Evolutionary conservation across 192 early-diverging fungal species (phyloP).

Genomic region (Umbelopsis isabellina): DNA sequence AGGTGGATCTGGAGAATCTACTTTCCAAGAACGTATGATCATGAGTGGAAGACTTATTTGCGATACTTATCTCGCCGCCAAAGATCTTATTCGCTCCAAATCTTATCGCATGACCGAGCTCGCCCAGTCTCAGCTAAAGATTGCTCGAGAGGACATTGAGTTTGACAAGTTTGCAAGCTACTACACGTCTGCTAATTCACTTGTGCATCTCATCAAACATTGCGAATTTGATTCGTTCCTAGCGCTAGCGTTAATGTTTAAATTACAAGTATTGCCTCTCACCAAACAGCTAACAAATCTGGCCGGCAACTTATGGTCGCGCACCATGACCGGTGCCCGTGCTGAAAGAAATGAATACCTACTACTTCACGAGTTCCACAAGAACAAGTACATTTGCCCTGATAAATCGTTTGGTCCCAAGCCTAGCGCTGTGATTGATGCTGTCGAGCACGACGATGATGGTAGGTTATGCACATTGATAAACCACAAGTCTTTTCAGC

Average conservation of each 20-base stretch:
- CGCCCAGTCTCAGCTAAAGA: constrained; percentile 73
- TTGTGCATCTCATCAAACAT: constrained; percentile 79
- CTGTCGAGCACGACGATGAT: constrained; percentile 37
- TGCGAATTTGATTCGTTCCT: constrained; percentile 83
- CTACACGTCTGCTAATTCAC: constrained; percentile 60
- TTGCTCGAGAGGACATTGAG: constrained; percentile 83
- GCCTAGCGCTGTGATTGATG: constrained; percentile 23
- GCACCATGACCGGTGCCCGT: constrained; percentile 86
- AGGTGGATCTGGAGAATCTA: constrained; percentile 80
- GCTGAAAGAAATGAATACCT: constrained; percentile 96
- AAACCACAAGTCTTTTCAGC: not conserved
- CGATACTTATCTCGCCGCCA: constrained; percentile 89
- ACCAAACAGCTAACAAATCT: constrained; percentile 90
- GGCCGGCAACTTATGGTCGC: constrained; percentile 95
- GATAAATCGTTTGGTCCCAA: constrained; percentile 65
- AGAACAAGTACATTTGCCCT: constrained; percentile 88
- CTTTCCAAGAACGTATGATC: constrained; percentile 73
- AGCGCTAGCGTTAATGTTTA: constrained; percentile 81
- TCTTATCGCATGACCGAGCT: constrained; percentile 82
- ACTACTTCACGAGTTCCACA: constrained; percentile 95
- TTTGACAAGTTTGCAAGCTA: constrained; percentile 74
- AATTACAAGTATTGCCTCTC: constrained; percentile 87
- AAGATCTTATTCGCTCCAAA: constrained; percentile 86
- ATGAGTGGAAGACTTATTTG: constrained; percentile 88
- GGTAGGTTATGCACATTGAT: constrained; percentile 5